A percentile compares a stretch with the other conserved stretches of the same genome.
Conservation (phyloP, 2,329 filamentous ascomycete species). For the Lasiodiplodia gonubiensis region DNA sequence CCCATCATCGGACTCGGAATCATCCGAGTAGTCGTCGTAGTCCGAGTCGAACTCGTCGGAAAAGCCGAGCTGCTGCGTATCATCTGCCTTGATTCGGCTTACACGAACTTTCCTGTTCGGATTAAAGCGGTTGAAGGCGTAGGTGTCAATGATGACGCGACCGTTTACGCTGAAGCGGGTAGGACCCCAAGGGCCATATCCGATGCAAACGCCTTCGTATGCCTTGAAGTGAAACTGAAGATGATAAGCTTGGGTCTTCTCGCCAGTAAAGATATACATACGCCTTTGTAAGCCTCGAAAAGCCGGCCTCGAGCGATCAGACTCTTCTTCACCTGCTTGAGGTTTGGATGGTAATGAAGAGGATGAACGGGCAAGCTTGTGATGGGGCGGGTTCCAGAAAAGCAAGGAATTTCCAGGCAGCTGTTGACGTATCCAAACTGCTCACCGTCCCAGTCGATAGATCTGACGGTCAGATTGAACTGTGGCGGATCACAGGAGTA, state of each 20-base stretch:
- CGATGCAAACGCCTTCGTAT: conserved; percentile 33
- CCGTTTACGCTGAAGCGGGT: conserved; percentile 38
- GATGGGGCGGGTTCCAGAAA: conserved; percentile 48
- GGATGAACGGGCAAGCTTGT: conserved; percentile 47
- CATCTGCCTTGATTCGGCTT: conserved; percentile 10
- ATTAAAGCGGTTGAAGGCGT: conserved; percentile 43
- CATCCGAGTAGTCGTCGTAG: conserved; percentile 9
- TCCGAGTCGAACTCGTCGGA: conserved; percentile 9
- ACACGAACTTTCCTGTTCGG: conserved; percentile 28
- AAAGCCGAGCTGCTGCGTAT: not conserved
- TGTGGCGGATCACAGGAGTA: conserved; percentile 30
- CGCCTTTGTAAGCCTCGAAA: conserved; percentile 52
- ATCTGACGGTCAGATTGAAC: conserved; percentile 32
- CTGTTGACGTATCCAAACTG: conserved; percentile 35
- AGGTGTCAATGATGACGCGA: conserved; percentile 55
- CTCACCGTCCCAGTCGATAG: conserved; percentile 38
- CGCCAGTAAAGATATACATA: not conserved
- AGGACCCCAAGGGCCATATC: conserved; percentile 30
- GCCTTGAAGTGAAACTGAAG: conserved; percentile 31
- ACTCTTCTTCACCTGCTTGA: conserved; percentile 41
- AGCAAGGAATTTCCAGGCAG: conserved; percentile 31
- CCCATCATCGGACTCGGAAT: conserved; percentile 9
- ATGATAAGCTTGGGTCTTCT: not conserved
- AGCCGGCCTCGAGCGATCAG: conserved; percentile 51
- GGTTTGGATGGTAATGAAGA: conserved; percentile 45